Percentiles rank a stretch among this genome's conserved stretches.
Evolutionary conservation across 176 grass and related monocot genomes (phyloP).

Genomic region (Hordeum vulgare): MorexV3_pseudomolecules_assembly NC_058522.1:493321621-493322120

Average conservation of each 20-base stretch:
- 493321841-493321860: constrained; percentile 34
- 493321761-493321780: constrained; percentile 46
- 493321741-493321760: constrained; percentile 42
- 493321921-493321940: background rate
- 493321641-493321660: too few species aligned
- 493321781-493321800: constrained; percentile 59
- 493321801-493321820: constrained; percentile 52
- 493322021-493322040: background rate
- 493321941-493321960: background rate
- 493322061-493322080: constrained; percentile 19
- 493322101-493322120: background rate
- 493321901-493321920: constrained; percentile 8
- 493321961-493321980: background rate
- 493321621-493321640: too few species aligned
- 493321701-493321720: background rate
- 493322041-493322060: background rate
- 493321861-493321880: constrained; percentile 39
- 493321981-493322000: constrained; percentile 7
- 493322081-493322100: constrained; percentile 11
- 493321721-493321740: background rate
- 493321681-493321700: background rate
- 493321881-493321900: constrained; percentile 31
- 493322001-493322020: background rate
- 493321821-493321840: constrained; percentile 42
- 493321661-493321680: background rate